These are phyloP conservation scores for Aegilops tauschii DNA, from an alignment of 176 grass and related monocot species.

Conservation along the genomic window DNA sequence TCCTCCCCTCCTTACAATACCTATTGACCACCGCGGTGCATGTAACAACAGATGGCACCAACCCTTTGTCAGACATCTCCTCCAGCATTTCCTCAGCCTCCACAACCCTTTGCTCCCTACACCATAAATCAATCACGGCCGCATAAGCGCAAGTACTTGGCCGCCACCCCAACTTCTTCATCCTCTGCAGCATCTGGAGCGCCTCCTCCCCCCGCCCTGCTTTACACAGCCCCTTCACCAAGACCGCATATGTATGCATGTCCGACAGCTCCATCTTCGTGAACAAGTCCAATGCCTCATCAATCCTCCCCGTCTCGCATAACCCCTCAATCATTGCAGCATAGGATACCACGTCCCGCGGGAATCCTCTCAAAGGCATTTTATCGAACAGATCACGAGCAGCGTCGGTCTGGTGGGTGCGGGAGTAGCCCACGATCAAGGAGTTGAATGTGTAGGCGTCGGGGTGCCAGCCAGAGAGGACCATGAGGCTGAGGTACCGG, in stretches of 20 bases:
- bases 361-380: slow-evolving; percentile 46
- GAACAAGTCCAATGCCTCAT: slow-evolving; percentile 41
- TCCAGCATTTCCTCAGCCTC: slow-evolving; percentile 40
- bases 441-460: slow-evolving; percentile 46
- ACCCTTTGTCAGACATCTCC: slow-evolving; percentile 42
- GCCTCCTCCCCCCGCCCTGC: slow-evolving; percentile 32
- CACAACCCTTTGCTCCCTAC: slow-evolving; percentile 27
- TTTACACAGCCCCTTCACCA: slow-evolving; percentile 53
- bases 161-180: slow-evolving; percentile 39
- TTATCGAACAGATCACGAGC: slow-evolving; percentile 37
- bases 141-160: slow-evolving; percentile 31
- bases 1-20: slow-evolving; percentile 32
- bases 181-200: slow-evolving; percentile 28
- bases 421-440: slow-evolving; percentile 26
- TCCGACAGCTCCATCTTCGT: slow-evolving; percentile 29
- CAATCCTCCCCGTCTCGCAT: slow-evolving; percentile 23
- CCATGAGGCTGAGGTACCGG: slow-evolving; percentile 49
- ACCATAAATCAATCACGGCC: slow-evolving; percentile 19
- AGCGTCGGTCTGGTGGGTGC: background rate
- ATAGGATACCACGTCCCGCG: slow-evolving; percentile 26
- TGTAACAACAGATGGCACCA: slow-evolving; percentile 27
- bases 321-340: slow-evolving; percentile 37
- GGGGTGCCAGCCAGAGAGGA: slow-evolving; percentile 40
- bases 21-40: slow-evolving; percentile 34
- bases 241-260: background rate